phyloP scores from a whole-genome alignment of 2,329 filamentous ascomycete species.

The Ophiostoma sp. region DNA sequence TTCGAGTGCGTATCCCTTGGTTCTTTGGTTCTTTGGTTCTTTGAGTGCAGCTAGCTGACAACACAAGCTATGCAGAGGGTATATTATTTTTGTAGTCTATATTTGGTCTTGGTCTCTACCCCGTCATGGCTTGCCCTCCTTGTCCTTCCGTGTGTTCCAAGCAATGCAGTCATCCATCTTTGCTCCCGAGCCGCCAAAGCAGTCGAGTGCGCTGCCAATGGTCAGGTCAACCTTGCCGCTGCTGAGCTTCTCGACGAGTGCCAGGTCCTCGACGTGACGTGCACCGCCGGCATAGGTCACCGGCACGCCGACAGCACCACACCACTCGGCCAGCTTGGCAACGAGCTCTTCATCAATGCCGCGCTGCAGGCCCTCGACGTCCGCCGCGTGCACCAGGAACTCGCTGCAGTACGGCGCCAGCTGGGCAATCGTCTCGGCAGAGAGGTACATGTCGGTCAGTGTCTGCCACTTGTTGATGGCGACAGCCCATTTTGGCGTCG shows the following conservation, averaged over 20 bases:
- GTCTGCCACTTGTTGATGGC: slow-evolving; percentile 99
- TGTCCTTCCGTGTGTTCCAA: slow-evolving; percentile 62
- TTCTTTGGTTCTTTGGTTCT: background rate
- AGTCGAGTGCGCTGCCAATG: slow-evolving; percentile 92
- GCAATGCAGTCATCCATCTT: slow-evolving; percentile 81
- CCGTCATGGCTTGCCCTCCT: slow-evolving; percentile 30
- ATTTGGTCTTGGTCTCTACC: background rate
- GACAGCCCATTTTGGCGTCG: slow-evolving; percentile 65
- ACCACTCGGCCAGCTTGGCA: slow-evolving; percentile 72
- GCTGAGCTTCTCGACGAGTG: slow-evolving; percentile 74
- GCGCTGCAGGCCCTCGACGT: slow-evolving; percentile 88
- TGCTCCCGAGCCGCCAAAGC: slow-evolving; percentile 85
- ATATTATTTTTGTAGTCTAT: slow-evolving; percentile 13
- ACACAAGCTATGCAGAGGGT: slow-evolving; percentile 1
- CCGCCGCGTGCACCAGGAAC: slow-evolving; percentile 94
- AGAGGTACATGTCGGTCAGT: slow-evolving; percentile 88
- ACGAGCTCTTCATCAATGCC: slow-evolving; percentile 88
- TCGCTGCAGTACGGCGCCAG: slow-evolving; percentile 92
- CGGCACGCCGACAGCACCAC: slow-evolving; percentile 59
- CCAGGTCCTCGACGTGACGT: slow-evolving; percentile 72
- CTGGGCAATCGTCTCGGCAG: slow-evolving; percentile 66
- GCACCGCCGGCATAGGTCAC: slow-evolving; percentile 97
- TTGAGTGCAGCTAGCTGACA: background rate
- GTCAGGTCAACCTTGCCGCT: slow-evolving; percentile 81
- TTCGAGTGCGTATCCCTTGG: background rate